Conservation (phyloP, 2,329 filamentous ascomycete species). For the Diaporthe destruens region DNA sequence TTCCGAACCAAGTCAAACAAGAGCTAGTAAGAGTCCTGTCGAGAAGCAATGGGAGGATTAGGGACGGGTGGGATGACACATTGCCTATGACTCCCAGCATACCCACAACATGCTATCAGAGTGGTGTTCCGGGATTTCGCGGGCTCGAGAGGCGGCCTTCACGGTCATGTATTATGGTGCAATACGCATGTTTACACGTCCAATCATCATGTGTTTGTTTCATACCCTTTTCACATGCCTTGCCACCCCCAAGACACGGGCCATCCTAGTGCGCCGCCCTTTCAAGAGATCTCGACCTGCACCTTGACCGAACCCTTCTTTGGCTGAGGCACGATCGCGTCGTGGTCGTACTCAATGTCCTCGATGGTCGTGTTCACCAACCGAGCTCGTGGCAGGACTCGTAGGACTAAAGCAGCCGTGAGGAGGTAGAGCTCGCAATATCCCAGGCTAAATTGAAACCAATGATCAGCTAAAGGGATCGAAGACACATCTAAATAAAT, state of each 20-base stretch:
- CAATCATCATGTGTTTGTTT: not conserved
- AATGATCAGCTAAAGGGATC: not conserved
- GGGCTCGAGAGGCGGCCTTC: not conserved
- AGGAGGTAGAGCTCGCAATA: constrained; percentile 42
- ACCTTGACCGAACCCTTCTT: constrained; percentile 40
- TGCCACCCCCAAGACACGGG: no score
- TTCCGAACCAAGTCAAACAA: constrained; percentile 6
- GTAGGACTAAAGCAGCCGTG: constrained; percentile 41
- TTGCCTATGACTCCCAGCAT: not conserved
- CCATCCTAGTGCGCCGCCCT: no score
- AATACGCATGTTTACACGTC: not conserved
- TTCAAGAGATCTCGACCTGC: not conserved
- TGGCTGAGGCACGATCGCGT: constrained; percentile 42
- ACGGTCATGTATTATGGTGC: not conserved
- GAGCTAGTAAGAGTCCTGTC: not conserved
- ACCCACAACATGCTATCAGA: not conserved
- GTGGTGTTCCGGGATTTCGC: accelerated
- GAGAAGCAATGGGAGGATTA: not conserved
- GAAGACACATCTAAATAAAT: accelerated
- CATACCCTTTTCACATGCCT: not conserved
- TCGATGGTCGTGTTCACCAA: constrained; percentile 42
- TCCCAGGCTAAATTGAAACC: constrained; percentile 30
- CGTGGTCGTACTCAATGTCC: constrained; percentile 43
- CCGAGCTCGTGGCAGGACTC: constrained; percentile 37
- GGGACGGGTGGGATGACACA: no score